A percentile compares a stretch with the other conserved stretches of the same genome.
Conservation (phyloP, 176 grass and related monocot species). For the Oropetium thomaeum region DNA sequence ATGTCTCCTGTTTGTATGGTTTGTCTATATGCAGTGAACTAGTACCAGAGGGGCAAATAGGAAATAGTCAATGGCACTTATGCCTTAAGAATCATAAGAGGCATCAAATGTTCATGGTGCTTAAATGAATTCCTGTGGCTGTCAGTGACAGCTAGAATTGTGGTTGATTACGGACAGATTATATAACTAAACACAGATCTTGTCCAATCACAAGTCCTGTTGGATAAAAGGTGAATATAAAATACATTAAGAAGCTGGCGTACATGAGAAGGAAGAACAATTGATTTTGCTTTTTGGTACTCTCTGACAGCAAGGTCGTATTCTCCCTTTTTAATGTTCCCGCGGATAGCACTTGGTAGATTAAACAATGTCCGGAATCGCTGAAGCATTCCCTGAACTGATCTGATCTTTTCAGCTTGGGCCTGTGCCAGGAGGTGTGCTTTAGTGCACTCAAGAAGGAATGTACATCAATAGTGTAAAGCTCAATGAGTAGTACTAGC, state of each 20-base stretch:
- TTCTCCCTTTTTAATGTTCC: conserved; percentile 95
- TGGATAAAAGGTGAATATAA: conserved; percentile 1
- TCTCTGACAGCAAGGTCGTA: conserved; percentile 99
- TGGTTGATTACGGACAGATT: not conserved
- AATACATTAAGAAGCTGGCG: conserved; percentile 24
- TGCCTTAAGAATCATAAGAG: not conserved
- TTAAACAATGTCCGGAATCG: conserved; percentile 97
- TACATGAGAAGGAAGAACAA: conserved; percentile 99
- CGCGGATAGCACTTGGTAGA: conserved; percentile 89
- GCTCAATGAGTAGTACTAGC: conserved; percentile 12
- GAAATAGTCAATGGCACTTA: not conserved
- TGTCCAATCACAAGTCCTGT: not conserved
- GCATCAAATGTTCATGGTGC: not conserved
- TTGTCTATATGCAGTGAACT: not conserved
- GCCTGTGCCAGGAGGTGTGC: conserved; percentile 47
- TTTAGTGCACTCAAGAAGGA: conserved; percentile 31
- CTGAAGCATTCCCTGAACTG: conserved; percentile 99
- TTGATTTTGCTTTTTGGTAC: conserved; percentile 99
- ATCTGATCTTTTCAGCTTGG: conserved; percentile 99
- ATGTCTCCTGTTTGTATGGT: not conserved
- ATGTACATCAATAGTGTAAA: conserved; percentile 2
- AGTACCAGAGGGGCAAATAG: not conserved
- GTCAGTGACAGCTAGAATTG: not conserved
- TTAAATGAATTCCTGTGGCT: not conserved
- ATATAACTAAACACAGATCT: not conserved